Evolutionary conservation across 2,329 filamentous ascomycete genomes (phyloP).

Genomic region (Aschersonia sp.): DNA sequence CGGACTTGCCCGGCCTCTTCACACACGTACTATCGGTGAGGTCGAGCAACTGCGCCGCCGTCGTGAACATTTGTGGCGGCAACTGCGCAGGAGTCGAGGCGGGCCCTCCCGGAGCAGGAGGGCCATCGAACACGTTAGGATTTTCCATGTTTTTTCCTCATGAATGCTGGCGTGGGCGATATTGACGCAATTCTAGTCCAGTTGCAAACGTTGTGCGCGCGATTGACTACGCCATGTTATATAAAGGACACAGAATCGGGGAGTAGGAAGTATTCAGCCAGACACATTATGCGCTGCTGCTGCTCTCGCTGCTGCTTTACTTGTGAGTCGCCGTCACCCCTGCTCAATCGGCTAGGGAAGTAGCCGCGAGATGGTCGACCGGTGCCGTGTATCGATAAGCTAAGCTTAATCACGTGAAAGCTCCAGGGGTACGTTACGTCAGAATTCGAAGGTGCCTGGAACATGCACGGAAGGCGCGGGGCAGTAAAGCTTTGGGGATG

Average conservation of each 20-base stretch:
- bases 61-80: constrained; percentile 96
- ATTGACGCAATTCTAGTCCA: no score
- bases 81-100: constrained; percentile 45
- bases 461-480: constrained; percentile 4
- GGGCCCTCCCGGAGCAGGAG: constrained; percentile 19
- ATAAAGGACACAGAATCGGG: no score
- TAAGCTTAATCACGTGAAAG: not conserved
- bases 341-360: no score
- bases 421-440: not conserved
- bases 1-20: no score
- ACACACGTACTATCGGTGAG: constrained; percentile 78
- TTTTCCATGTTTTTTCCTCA: constrained; percentile 34
- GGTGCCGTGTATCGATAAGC: constrained; percentile 2
- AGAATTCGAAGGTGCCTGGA: constrained; percentile 1
- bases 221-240: no score
- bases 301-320: no score
- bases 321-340: no score
- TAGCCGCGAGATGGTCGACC: no score
- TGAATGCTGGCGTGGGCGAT: constrained; percentile 2
- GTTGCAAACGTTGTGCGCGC: not conserved
- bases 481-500: not conserved
- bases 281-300: no score
- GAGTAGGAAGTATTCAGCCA: no score
- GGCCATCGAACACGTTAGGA: constrained; percentile 33
- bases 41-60: constrained; percentile 86